Percentiles rank a stretch among this genome's conserved stretches.
phyloP scores from a whole-genome alignment of 2,329 filamentous ascomycete species.

The Thielaviopsis euricoi region DNA sequence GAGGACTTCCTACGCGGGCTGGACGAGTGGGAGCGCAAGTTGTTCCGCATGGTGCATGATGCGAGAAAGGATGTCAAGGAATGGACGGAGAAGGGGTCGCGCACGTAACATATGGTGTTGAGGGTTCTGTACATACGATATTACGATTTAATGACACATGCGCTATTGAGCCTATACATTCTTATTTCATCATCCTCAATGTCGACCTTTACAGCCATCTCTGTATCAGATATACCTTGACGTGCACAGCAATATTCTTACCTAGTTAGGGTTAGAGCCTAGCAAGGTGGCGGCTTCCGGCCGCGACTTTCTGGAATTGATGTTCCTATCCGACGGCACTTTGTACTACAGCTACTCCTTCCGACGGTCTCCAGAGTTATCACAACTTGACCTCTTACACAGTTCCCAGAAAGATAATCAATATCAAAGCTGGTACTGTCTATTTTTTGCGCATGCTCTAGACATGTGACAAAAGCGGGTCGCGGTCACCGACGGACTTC shows the following conservation, averaged over 20 bases:
- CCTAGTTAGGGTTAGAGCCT: not conserved
- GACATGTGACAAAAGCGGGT: not conserved
- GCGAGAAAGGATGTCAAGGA: constrained; percentile 52
- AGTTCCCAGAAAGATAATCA: not conserved
- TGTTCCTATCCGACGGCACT: not conserved
- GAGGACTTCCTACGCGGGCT: constrained; percentile 75
- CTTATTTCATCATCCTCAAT: not conserved
- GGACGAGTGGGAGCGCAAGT: constrained; percentile 71
- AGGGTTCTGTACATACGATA: not conserved
- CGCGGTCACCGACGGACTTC: constrained; percentile 2
- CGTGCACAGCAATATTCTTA: not conserved
- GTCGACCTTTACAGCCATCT: no score
- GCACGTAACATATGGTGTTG: constrained; percentile 15
- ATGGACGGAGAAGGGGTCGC: constrained; percentile 47
- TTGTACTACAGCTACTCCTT: not conserved
- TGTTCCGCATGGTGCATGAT: constrained; percentile 62
- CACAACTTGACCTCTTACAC: not conserved
- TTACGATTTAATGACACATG: constrained; percentile 4
- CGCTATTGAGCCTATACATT: not conserved
- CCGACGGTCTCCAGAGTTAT: not conserved
- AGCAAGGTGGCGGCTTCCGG: not conserved
- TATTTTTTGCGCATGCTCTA: not conserved
- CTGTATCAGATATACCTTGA: not conserved
- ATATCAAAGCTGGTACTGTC: not conserved
- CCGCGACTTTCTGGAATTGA: not conserved